A percentile compares a stretch with the other conserved stretches of the same genome.
These are phyloP conservation scores for Metschnikowia peoriensis DNA, from an alignment of 805 yeast species.

Conservation along the genomic window DNA sequence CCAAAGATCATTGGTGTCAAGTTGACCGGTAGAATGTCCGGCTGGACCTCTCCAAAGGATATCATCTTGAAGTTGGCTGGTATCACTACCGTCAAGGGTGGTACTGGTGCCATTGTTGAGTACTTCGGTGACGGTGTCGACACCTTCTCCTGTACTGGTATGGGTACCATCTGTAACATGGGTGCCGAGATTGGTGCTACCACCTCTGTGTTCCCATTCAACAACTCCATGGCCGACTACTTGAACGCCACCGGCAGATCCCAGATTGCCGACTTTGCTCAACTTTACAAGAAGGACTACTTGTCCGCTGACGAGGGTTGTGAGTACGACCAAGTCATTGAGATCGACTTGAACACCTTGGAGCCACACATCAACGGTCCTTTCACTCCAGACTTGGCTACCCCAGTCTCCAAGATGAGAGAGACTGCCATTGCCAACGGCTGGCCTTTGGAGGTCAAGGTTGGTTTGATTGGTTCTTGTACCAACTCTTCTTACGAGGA, in stretches of 20 bases:
- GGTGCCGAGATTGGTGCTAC: constrained; percentile 99
- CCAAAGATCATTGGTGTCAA: constrained; percentile 95
- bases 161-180: constrained; percentile 99
- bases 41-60: constrained; percentile 98
- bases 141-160: constrained; percentile 93
- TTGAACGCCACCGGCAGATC: constrained; percentile 83
- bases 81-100: constrained; percentile 93
- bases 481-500: constrained; percentile 98
- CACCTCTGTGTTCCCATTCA: constrained; percentile 96
- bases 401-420: constrained; percentile 86
- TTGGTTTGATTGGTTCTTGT: constrained; percentile 97
- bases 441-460: constrained; percentile 93
- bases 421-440: constrained; percentile 78
- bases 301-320: constrained; percentile 89
- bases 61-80: constrained; percentile 92
- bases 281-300: constrained; percentile 57
- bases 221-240: constrained; percentile 83
- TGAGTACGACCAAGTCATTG: constrained; percentile 90
- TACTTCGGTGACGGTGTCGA: constrained; percentile 95
- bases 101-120: constrained; percentile 95
- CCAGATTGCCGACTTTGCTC: constrained; percentile 79
- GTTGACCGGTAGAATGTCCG: constrained; percentile 85
- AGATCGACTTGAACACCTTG: constrained; percentile 81
- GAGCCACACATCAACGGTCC: constrained; percentile 99
- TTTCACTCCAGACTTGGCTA: constrained; percentile 96